Conservation (phyloP, 352 stramenopile genomes). For the Phytophthora palmivora region DNA sequence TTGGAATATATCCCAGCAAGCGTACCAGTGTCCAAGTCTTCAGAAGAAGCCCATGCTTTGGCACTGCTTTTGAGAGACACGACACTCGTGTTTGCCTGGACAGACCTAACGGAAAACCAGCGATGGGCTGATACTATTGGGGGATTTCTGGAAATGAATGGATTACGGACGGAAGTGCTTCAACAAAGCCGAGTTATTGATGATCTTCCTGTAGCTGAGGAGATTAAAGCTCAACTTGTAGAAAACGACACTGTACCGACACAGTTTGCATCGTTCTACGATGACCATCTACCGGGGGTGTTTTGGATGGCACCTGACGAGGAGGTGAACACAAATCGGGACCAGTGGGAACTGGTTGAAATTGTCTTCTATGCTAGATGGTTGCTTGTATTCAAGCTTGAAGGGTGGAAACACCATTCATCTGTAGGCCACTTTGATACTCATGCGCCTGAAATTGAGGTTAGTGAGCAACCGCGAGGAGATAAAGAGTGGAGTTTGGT, state of each 20-base stretch:
- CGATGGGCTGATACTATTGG: slow-evolving; percentile 41
- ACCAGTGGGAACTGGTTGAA: slow-evolving; percentile 51
- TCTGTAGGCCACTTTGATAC: slow-evolving; percentile 38
- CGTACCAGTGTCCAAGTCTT: slow-evolving; percentile 18
- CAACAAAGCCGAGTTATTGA: slow-evolving; percentile 23
- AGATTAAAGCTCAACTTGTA: slow-evolving; percentile 26
- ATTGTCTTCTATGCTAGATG: slow-evolving; percentile 43
- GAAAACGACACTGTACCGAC: slow-evolving; percentile 12
- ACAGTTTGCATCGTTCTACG: slow-evolving; percentile 53
- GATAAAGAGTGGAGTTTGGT: slow-evolving; percentile 56
- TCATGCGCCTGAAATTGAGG: slow-evolving; percentile 21
- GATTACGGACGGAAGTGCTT: slow-evolving; percentile 34
- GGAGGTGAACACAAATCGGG: slow-evolving; percentile 3
- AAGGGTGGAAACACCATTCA: slow-evolving; percentile 47
- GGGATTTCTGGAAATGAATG: slow-evolving; percentile 47
- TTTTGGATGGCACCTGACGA: slow-evolving; percentile 45
- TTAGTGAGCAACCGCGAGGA: slow-evolving; percentile 35
- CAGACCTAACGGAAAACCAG: slow-evolving; percentile 27
- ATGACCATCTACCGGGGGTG: slow-evolving; percentile 54
- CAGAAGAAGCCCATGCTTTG: slow-evolving; percentile 22
- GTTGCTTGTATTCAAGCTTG: slow-evolving; percentile 49
- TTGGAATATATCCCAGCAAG: slow-evolving; percentile 45
- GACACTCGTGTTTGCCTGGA: slow-evolving; percentile 28
- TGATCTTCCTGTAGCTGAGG: slow-evolving; percentile 35
- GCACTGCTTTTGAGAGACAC: slow-evolving; percentile 36